Conservation (phyloP, 371 early-diverging fungal genomes). For the Lichtheimia hyalospora region DNA sequence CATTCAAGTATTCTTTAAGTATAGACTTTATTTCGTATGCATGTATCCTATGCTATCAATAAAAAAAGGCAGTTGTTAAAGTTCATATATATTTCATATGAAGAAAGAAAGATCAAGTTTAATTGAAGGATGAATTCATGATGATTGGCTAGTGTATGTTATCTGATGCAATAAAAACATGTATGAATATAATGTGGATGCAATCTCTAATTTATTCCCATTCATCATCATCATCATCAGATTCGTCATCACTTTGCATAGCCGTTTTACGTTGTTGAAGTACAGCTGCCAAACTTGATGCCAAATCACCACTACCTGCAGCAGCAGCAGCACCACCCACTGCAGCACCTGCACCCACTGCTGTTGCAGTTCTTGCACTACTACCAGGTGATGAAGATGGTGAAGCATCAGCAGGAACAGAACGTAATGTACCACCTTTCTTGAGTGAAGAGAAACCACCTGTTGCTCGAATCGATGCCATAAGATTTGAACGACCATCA, state of each 20-base stretch:
- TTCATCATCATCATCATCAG: constrained; percentile 26
- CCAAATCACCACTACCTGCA: constrained; percentile 32
- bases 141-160: too few species aligned
- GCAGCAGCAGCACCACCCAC: constrained; percentile 13
- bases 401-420: neutral
- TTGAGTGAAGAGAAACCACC: constrained; percentile 45
- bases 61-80: too few species aligned
- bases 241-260: constrained; percentile 48
- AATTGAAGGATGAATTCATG: too few species aligned
- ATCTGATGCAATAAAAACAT: too few species aligned
- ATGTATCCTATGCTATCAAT: too few species aligned
- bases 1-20: too few species aligned
- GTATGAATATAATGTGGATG: too few species aligned
- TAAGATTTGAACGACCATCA: constrained; percentile 26
- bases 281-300: constrained; percentile 43
- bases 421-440: constrained; percentile 22
- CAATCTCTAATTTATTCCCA: constrained; percentile 16
- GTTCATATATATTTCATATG: too few species aligned
- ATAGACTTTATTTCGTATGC: too few species aligned
- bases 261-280: constrained; percentile 42
- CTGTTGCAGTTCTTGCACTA: constrained; percentile 7
- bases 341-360: constrained; percentile 6
- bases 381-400: constrained; percentile 5
- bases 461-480: constrained; percentile 47
- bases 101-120: too few species aligned